phyloP scores from a whole-genome alignment of 495 filamentous ascomycete species.

The Polyplosphaeria fusca region DNA sequence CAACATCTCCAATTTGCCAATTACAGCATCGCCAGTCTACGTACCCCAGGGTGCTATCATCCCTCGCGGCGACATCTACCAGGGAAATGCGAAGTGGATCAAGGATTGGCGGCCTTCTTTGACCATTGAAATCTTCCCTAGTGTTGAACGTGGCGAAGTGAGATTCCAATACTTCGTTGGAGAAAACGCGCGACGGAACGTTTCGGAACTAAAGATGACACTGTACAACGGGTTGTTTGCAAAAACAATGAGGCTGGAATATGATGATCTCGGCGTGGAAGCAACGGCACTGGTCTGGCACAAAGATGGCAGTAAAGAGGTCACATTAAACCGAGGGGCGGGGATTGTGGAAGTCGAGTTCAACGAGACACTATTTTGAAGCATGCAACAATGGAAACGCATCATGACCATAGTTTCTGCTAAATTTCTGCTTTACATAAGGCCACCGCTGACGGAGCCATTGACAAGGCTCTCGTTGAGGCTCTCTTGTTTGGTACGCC shows the following conservation, averaged over 20 bases:
- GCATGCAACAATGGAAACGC: neutral
- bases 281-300: slow-evolving; percentile 5
- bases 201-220: neutral
- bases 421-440: too few relatives aligned
- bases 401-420: too few relatives aligned
- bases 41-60: slow-evolving; percentile 39
- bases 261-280: slow-evolving; percentile 2
- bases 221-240: slow-evolving; percentile 1
- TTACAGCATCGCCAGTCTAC: slow-evolving; percentile 35
- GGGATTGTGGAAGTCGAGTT: neutral
- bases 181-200: slow-evolving; percentile 8
- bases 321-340: neutral
- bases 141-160: slow-evolving; percentile 20
- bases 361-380: neutral
- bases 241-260: slow-evolving; percentile 5
- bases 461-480: too few relatives aligned
- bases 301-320: neutral
- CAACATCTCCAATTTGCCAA: slow-evolving; percentile 9
- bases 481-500: too few relatives aligned
- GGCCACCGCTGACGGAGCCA: too few relatives aligned
- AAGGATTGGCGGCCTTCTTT: slow-evolving; percentile 36
- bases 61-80: slow-evolving; percentile 33
- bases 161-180: slow-evolving; percentile 29
- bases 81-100: slow-evolving; percentile 39
- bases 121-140: slow-evolving; percentile 36